These are phyloP conservation scores for Cercospora sp. DNA, from an alignment of 2,329 filamentous ascomycete species.

Conservation along the genomic window DNA sequence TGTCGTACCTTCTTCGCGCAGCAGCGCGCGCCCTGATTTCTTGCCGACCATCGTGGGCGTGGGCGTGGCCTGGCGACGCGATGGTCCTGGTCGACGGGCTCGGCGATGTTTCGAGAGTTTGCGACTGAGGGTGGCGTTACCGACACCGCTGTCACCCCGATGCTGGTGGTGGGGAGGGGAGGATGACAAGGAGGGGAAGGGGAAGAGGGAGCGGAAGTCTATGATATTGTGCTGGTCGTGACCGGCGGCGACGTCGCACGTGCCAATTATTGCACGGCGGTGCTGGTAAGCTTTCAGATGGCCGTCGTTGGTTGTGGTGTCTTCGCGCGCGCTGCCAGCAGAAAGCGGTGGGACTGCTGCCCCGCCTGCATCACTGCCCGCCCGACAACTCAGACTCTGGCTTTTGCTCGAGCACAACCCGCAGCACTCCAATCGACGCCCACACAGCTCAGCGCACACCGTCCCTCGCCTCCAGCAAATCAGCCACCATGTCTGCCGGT, in stretches of 20 bases:
- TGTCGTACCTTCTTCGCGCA: slow-evolving; percentile 59
- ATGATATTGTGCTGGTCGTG: background rate
- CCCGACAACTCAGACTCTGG: background rate
- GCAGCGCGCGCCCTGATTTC: slow-evolving; percentile 63
- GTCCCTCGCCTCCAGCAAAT: background rate
- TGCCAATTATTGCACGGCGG: background rate
- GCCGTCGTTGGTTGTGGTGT: background rate
- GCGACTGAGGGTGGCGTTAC: slow-evolving; percentile 4
- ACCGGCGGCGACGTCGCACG: background rate
- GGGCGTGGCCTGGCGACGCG: background rate
- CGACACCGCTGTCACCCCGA: background rate
- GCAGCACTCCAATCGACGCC: background rate
- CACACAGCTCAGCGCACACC: background rate
- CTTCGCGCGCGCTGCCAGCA: background rate
- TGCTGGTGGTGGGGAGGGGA: background rate
- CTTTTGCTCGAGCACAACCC: background rate
- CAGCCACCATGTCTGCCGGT: slow-evolving; percentile 6
- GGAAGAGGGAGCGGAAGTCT: background rate
- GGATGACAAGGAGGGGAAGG: background rate
- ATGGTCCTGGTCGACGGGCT: background rate
- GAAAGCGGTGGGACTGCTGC: background rate
- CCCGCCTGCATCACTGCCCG: background rate
- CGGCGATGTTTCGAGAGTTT: slow-evolving; percentile 5
- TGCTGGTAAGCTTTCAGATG: background rate
- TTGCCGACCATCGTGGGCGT: slow-evolving; percentile 60